Conservation (phyloP, 1,139 yeast species). For the Scheffersomyces stambukii region DNA sequence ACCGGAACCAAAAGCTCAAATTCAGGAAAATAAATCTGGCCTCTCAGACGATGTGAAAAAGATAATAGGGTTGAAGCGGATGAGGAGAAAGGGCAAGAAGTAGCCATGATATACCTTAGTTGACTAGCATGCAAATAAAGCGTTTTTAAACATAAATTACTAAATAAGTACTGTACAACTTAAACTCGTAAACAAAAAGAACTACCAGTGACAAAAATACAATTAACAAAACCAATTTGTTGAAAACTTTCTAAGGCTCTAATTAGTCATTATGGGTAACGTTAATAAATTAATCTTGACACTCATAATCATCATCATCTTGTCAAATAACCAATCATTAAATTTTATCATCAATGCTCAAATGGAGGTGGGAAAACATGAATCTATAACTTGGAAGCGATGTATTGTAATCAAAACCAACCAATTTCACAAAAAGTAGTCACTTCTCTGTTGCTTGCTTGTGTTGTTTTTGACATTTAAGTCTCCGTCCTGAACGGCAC, state of each 20-base stretch:
- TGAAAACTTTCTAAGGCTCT: no score
- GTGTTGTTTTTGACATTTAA: slow-evolving; percentile 64
- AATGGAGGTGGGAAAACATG: neutral
- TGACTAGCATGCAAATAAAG: no score
- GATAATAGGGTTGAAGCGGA: slow-evolving; percentile 66
- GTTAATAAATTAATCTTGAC: slow-evolving; percentile 1
- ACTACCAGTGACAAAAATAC: no score
- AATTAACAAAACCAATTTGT: slow-evolving; percentile 1
- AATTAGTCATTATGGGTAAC: no score
- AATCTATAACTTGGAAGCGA: neutral
- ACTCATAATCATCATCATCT: slow-evolving; percentile 1
- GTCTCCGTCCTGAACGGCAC: slow-evolving; percentile 92
- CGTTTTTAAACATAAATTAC: neutral
- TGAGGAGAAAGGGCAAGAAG: slow-evolving; percentile 51
- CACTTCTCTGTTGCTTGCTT: slow-evolving; percentile 73
- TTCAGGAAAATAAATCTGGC: slow-evolving; percentile 29
- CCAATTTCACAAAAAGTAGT: slow-evolving; percentile 67
- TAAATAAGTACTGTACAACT: slow-evolving; percentile 1
- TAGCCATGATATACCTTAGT: no score
- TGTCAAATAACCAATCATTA: neutral
- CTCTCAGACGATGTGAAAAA: slow-evolving; percentile 54
- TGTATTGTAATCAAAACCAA: slow-evolving; percentile 1
- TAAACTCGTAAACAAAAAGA: neutral
- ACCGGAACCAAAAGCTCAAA: slow-evolving; percentile 42
- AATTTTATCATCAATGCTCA: slow-evolving; percentile 1